phyloP scores from a whole-genome alignment of 106 monocot genomes.

The Phalaenopsis equestris region DNA sequence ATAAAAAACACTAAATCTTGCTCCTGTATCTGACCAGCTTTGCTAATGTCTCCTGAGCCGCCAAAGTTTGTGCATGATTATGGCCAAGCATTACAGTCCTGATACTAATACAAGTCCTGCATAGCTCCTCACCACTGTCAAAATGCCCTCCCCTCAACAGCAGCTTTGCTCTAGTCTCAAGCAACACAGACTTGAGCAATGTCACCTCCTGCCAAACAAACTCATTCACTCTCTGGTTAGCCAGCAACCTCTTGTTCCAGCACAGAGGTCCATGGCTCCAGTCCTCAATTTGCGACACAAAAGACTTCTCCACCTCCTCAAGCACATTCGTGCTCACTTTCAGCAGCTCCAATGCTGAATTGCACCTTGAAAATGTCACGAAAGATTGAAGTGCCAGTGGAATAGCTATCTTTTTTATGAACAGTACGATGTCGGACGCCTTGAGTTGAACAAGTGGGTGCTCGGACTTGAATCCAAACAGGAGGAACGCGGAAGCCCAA shows the following conservation, averaged over 20 bases:
- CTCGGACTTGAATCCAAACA: conserved; percentile 89
- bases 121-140: conserved; percentile 81
- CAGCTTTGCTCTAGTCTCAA: conserved; percentile 84
- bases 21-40: conserved; percentile 74
- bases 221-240: conserved; percentile 45
- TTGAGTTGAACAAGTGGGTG: conserved; percentile 72
- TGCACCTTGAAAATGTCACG: conserved; percentile 79
- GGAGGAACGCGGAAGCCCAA: conserved; percentile 80
- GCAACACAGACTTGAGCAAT: conserved; percentile 70
- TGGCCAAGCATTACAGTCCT: conserved; percentile 93
- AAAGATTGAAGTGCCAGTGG: conserved; percentile 71
- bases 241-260: conserved; percentile 55
- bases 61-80: conserved; percentile 66
- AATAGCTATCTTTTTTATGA: conserved; percentile 67
- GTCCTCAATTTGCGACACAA: conserved; percentile 62
- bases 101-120: conserved; percentile 85
- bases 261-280: conserved; percentile 38
- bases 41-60: conserved; percentile 85
- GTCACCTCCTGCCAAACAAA: conserved; percentile 90
- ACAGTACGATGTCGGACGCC: conserved; percentile 58
- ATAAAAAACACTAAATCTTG: conserved; percentile 33
- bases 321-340: conserved; percentile 82
- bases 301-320: conserved; percentile 85
- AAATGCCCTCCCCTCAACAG: conserved; percentile 77
- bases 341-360: conserved; percentile 73